These are phyloP conservation scores for Claviceps sp. DNA, from an alignment of 2,329 filamentous ascomycete genomes.

Conservation along the genomic window DNA sequence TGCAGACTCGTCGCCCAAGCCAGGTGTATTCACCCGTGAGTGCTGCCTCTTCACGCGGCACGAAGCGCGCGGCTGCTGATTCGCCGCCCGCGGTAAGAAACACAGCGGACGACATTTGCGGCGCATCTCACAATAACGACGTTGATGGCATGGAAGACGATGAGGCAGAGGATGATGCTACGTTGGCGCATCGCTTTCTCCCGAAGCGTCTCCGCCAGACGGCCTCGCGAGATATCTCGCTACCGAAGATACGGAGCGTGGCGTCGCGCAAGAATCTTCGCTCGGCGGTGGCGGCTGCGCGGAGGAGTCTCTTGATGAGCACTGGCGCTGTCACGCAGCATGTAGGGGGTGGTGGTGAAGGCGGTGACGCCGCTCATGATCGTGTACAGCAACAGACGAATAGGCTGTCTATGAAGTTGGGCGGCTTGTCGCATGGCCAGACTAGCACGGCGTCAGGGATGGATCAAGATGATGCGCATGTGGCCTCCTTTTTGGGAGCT, in stretches of 20 bases:
- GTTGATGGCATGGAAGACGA: neutral
- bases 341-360: neutral
- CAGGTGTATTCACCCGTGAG: conserved; percentile 21
- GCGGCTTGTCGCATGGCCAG: neutral
- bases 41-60: conserved; percentile 29
- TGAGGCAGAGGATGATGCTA: conserved; percentile 8
- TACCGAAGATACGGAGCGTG: conserved; percentile 19
- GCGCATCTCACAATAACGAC: neutral
- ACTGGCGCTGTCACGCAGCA: neutral
- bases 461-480: neutral
- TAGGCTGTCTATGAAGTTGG: conserved; percentile 13
- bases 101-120: conserved; percentile 1
- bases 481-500: neutral
- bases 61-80: conserved; percentile 31
- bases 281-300: conserved; percentile 1
- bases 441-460: too few relatives aligned
- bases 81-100: conserved; percentile 18
- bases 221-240: conserved; percentile 28
- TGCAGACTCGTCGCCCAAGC: conserved; percentile 8
- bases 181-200: conserved; percentile 11
- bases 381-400: neutral
- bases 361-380: neutral
- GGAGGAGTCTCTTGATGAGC: neutral
- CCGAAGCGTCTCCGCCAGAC: conserved; percentile 38
- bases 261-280: conserved; percentile 10